These are phyloP conservation scores for Ganoderma sinense DNA, from an alignment of 1,284 basidiomycete species.

Conservation along the genomic window DNA sequence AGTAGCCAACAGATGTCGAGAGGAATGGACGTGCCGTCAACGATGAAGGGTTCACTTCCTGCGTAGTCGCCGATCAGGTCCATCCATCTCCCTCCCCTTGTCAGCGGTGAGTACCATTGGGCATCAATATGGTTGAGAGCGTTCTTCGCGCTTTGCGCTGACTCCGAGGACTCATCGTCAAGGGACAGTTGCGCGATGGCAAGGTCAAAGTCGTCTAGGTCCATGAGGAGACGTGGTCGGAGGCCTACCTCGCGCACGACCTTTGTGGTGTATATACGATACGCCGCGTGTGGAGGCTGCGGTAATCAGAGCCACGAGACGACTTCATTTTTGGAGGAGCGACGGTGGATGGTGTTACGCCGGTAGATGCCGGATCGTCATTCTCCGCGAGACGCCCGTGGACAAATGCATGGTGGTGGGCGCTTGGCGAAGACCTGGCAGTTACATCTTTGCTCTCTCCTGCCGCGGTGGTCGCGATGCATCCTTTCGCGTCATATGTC, in stretches of 20 bases:
- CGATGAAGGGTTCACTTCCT: constrained; percentile 68
- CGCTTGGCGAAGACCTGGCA: not conserved
- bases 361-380: constrained; percentile 19
- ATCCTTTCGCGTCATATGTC: constrained; percentile 89
- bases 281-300: not conserved
- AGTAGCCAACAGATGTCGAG: not conserved
- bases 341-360: constrained; percentile 7
- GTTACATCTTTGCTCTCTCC: not conserved
- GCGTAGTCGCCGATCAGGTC: constrained; percentile 76
- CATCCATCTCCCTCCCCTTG: constrained; percentile 61
- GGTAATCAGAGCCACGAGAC: not conserved
- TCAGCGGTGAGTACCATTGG: constrained; percentile 38
- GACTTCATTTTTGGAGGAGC: not conserved
- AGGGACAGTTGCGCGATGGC: constrained; percentile 20
- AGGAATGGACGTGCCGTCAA: constrained; percentile 57
- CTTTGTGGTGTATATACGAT: not conserved
- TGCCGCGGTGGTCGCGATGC: constrained; percentile 52
- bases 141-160: constrained; percentile 16
- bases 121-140: constrained; percentile 38
- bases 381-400: not conserved
- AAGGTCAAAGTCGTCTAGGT: constrained; percentile 43
- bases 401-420: constrained; percentile 1
- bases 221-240: constrained; percentile 32
- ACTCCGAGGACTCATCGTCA: constrained; percentile 14
- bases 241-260: not conserved